Conservation (phyloP, 139 green algal species). For the Limnomonas spitsbergensis region DNA sequence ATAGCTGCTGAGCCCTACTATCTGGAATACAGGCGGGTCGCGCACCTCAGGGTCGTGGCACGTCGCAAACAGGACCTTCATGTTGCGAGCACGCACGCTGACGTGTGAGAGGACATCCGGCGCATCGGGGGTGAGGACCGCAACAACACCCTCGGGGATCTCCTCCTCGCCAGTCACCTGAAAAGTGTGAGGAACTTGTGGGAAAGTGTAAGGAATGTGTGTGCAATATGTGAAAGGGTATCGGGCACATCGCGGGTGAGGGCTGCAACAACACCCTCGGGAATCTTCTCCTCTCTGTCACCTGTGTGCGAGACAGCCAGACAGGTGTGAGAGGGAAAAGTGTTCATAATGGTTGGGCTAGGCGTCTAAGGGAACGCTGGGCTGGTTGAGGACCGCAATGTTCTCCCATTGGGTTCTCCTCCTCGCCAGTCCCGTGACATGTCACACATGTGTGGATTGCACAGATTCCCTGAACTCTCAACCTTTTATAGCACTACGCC, state of each 20-base stretch:
- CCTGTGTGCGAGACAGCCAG: too few relatives aligned
- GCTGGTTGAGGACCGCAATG: too few relatives aligned
- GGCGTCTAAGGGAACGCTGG: too few relatives aligned
- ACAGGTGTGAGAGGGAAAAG: slow-evolving; percentile 89
- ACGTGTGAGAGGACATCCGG: slow-evolving; percentile 90
- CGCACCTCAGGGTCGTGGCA: slow-evolving; percentile 52
- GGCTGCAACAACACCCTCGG: slow-evolving; percentile 78
- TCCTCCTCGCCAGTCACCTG: slow-evolving; percentile 82
- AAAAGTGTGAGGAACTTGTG: neutral
- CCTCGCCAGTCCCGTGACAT: too few relatives aligned
- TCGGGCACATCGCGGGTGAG: slow-evolving; percentile 75
- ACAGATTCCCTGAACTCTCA: too few relatives aligned
- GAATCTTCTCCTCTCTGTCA: slow-evolving; percentile 89
- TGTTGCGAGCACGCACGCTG: slow-evolving; percentile 87
- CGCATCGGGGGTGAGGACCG: slow-evolving; percentile 71
- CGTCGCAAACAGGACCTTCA: slow-evolving; percentile 66
- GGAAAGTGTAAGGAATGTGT: neutral
- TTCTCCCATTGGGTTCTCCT: too few relatives aligned
- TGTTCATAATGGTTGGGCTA: slow-evolving; percentile 68
- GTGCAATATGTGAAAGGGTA: slow-evolving; percentile 88
- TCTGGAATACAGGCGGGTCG: too few relatives aligned
- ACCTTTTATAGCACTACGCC: too few relatives aligned
- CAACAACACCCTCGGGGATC: slow-evolving; percentile 85
- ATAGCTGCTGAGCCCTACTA: too few relatives aligned
- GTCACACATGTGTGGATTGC: too few relatives aligned